phyloP scores from a whole-genome alignment of 805 yeast species.

The Pichia paraexigua region DNA sequence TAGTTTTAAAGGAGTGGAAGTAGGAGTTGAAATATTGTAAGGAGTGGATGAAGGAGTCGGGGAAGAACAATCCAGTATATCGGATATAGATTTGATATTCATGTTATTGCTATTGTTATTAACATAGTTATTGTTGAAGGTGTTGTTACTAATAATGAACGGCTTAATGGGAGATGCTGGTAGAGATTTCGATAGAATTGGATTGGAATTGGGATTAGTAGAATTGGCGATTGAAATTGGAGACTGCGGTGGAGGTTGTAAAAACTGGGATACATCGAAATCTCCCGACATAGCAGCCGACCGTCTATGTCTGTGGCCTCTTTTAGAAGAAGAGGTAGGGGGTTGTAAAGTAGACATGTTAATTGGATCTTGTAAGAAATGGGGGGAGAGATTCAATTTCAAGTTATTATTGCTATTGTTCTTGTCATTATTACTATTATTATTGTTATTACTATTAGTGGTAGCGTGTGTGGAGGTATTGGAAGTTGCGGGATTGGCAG shows the following conservation, averaged over 20 bases:
- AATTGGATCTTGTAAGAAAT: constrained; percentile 2
- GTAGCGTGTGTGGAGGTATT: background rate
- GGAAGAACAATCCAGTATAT: background rate
- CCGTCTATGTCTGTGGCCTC: constrained; percentile 72
- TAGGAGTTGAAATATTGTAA: background rate
- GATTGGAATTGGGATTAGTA: constrained; percentile 6
- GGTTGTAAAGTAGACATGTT: constrained; percentile 19
- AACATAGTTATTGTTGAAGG: background rate
- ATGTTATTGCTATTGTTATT: background rate
- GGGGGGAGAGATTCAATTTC: background rate
- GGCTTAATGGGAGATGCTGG: constrained; percentile 20
- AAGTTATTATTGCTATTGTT: background rate
- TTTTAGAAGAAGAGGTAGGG: constrained; percentile 23
- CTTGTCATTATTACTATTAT: no score
- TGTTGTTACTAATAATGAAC: background rate
- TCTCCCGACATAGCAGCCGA: constrained; percentile 89
- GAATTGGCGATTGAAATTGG: background rate
- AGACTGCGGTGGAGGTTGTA: constrained; percentile 13
- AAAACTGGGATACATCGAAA: constrained; percentile 39
- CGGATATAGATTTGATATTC: background rate
- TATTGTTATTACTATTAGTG: background rate
- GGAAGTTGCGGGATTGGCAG: background rate
- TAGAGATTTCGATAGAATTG: constrained; percentile 12
- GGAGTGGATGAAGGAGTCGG: background rate
- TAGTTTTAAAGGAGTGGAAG: constrained; percentile 15